These are phyloP conservation scores for Ophiobolus disseminans DNA, from an alignment of 2,329 filamentous ascomycete species.

Conservation along the genomic window DNA sequence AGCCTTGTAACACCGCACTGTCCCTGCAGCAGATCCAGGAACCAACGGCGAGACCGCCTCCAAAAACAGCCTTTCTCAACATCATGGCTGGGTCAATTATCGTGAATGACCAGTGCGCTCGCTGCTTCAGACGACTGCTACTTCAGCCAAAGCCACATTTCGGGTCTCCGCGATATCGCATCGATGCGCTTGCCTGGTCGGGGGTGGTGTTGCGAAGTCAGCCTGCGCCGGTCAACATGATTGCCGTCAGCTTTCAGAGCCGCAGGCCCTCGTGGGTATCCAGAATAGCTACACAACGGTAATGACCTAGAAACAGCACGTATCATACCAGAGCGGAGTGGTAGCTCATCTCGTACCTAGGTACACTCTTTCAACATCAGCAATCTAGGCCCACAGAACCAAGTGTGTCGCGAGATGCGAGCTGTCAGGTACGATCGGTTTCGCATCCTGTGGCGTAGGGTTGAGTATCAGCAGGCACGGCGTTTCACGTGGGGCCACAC, in stretches of 20 bases:
- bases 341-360: too few relatives aligned
- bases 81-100: conserved; percentile 21
- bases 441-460: neutral
- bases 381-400: too few relatives aligned
- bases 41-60: conserved; percentile 23
- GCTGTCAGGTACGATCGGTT: conserved; percentile 3
- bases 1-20: conserved; percentile 13
- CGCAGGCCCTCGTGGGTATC: too few relatives aligned
- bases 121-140: conserved; percentile 18
- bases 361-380: neutral
- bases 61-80: conserved; percentile 25
- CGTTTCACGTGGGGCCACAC: conserved; percentile 15
- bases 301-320: too few relatives aligned
- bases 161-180: conserved; percentile 6
- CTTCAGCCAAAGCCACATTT: conserved; percentile 8
- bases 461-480: conserved; percentile 7
- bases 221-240: too few relatives aligned
- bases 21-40: conserved; percentile 41
- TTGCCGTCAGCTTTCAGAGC: too few relatives aligned
- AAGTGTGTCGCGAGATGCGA: conserved; percentile 7
- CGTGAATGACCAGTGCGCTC: conserved; percentile 11
- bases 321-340: too few relatives aligned
- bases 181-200: too few relatives aligned
- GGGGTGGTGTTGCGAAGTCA: too few relatives aligned
- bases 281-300: too few relatives aligned